Base-by-base conservation (phyloP, 2,329 filamentous ascomycete species). In the Scytalidium lignicola region DNA sequence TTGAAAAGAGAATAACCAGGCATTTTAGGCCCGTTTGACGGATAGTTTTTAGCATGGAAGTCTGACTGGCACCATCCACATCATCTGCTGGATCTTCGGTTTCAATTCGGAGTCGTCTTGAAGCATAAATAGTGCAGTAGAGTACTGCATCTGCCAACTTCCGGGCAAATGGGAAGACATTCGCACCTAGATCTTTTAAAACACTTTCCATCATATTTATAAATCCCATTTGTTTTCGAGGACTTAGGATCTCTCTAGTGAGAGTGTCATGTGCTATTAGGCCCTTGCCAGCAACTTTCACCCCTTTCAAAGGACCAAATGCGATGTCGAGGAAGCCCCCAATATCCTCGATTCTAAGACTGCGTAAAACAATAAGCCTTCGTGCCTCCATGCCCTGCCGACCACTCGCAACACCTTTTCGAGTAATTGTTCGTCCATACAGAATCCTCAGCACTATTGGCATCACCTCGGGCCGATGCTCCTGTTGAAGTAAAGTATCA, bases 131-230 rank as follows among this genome's bases (percentile, higher is more conserved):
- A 22, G 93, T 72, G 63, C 90, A 96, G 63, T 90, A 92, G 1
- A 97, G 70, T 0, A 95, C 76, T 0, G 90, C 81, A 58, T 92
- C 83, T 53, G 92, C 74, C 3, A 97, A 74, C 12, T 77, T 78
- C 15, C 78, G 72, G 44, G 85, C 78, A 58, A 88, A 92, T 0
- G 82, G 78, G 2, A 75, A 68, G 47, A 95, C 81, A 47, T 84
- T 85, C 4, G 79, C 82, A 47, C 91, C 90, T 29, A 97, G 78
- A 47, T 93, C 90, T 50, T 86, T 86, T 51, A 97, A 82, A 64
- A 97, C 82, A 10, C 92, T 83, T 51, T 90, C 85, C 44, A 93
- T 76, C 89, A 97, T 93, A 63, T 95, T 95, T 46, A 96, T 72
- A 63, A 96, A 82, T 73, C 95, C 93, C 51, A 93, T 79, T 66